phyloP scores from a whole-genome alignment of 2,329 filamentous ascomycete species.

The Pseudopithomyces chartarum region DNA sequence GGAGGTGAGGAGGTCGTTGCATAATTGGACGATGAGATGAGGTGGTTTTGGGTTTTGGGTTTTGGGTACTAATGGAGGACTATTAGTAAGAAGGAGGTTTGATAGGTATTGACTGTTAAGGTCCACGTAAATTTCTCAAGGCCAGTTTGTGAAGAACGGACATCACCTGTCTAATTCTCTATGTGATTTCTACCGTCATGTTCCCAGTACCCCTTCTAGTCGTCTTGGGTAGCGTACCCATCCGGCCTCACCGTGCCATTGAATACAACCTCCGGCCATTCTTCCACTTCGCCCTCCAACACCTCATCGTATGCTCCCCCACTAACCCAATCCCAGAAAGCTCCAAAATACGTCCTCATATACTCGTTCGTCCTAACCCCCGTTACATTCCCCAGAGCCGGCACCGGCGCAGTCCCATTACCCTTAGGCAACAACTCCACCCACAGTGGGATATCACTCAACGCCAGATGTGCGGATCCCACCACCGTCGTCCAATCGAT shows the following conservation, averaged over 20 bases:
- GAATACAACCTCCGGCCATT: constrained; percentile 5
- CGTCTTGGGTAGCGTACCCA: neutral
- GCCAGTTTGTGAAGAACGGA: too few relatives aligned
- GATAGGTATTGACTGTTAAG: too few relatives aligned
- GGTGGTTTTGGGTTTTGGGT: neutral
- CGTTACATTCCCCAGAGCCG: constrained; percentile 19
- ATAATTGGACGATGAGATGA: neutral
- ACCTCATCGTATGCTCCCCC: neutral
- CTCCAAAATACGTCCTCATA: constrained; percentile 9
- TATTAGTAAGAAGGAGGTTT: too few relatives aligned
- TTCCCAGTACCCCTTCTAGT: too few relatives aligned
- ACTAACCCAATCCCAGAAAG: constrained; percentile 4
- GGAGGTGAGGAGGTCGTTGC: neutral
- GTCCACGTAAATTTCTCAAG: too few relatives aligned
- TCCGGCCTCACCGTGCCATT: neutral
- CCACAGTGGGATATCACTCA: constrained; percentile 27
- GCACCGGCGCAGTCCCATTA: constrained; percentile 16
- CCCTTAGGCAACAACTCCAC: constrained; percentile 24
- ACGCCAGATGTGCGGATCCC: constrained; percentile 24
- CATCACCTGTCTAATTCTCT: too few relatives aligned
- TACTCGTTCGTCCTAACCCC: constrained; percentile 23
- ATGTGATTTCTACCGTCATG: too few relatives aligned
- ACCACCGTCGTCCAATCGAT: constrained; percentile 24
- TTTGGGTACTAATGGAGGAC: too few relatives aligned
- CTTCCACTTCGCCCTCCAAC: neutral